A percentile compares a stretch with the other conserved stretches of the same genome.
Conservation (phyloP, 2,329 filamentous ascomycete species). For the Waltergamsia citrina region DNA sequence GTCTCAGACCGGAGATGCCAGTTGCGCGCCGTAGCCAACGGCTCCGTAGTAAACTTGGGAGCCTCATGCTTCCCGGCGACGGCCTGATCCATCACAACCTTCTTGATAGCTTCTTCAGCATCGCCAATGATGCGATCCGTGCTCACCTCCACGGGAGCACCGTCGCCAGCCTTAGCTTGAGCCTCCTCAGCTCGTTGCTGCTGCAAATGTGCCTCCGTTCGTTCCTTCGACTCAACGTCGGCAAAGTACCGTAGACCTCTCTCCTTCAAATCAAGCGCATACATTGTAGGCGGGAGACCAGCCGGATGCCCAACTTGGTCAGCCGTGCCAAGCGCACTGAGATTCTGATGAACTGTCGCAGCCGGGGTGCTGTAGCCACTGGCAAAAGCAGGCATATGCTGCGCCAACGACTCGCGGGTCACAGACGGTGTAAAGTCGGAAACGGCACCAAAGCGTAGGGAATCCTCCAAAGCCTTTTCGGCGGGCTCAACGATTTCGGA, state of each 20-base stretch:
- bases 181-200: constrained; percentile 11
- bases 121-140: constrained; percentile 17
- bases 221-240: constrained; percentile 15
- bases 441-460: constrained; percentile 22
- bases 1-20: constrained; percentile 27
- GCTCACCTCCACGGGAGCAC: constrained; percentile 7
- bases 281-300: constrained; percentile 16
- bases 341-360: constrained; percentile 23
- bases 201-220: constrained; percentile 19
- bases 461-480: constrained; percentile 22
- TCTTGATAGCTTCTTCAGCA: constrained; percentile 21
- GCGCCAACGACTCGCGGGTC: constrained; percentile 18
- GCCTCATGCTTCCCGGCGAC: constrained; percentile 26
- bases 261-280: constrained; percentile 19
- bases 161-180: constrained; percentile 7
- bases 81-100: constrained; percentile 20
- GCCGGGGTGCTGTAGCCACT: constrained; percentile 15
- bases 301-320: constrained; percentile 21
- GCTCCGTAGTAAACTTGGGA: constrained; percentile 20
- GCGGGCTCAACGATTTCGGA: constrained; percentile 18
- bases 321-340: constrained; percentile 23
- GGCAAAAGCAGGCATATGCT: constrained; percentile 19
- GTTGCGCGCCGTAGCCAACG: constrained; percentile 21
- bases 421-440: constrained; percentile 22
- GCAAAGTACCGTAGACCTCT: constrained; percentile 21